Percentiles rank a stretch among this genome's conserved stretches.
phyloP scores from a whole-genome alignment of 2,329 filamentous ascomycete species.

The Phaeoacremonium minimum region DNA sequence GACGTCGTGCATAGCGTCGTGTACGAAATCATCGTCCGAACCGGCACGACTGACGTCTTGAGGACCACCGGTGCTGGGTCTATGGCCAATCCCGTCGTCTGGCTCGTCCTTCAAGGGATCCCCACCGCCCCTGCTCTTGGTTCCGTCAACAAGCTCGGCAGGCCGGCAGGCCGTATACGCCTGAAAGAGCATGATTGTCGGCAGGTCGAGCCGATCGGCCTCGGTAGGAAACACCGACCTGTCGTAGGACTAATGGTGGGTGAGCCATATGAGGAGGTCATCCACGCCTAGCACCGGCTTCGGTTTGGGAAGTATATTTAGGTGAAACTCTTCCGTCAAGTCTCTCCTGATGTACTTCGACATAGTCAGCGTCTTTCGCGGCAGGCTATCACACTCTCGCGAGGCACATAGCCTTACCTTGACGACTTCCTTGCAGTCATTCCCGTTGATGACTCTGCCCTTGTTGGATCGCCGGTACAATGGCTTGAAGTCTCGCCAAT shows the following conservation, averaged over 20 bases:
- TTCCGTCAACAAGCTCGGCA: conserved; percentile 17
- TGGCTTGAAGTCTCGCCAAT: conserved; percentile 15
- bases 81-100: conserved; percentile 1
- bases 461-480: conserved; percentile 13
- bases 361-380: neutral
- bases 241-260: conserved; percentile 14
- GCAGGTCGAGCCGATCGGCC: conserved; percentile 14
- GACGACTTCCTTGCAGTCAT: conserved; percentile 1
- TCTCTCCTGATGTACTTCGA: neutral
- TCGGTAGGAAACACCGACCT: conserved; percentile 16
- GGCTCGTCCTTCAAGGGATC: conserved; percentile 14
- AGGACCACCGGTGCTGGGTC: neutral
- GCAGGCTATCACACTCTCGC: neutral
- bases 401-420: neutral
- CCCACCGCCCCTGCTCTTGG: conserved; percentile 13
- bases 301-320: neutral
- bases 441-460: conserved; percentile 12
- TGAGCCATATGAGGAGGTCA: conserved; percentile 11
- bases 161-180: conserved; percentile 14
- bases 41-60: conserved; percentile 2
- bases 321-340: neutral
- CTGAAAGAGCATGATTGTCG: conserved; percentile 18
- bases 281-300: conserved; percentile 11
- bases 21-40: conserved; percentile 4
- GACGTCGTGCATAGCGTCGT: neutral